Percentiles rank a stretch among this genome's conserved stretches.
Conservation (phyloP, 768 basidiomycete species). For the Tephrocybe sp. region DNA sequence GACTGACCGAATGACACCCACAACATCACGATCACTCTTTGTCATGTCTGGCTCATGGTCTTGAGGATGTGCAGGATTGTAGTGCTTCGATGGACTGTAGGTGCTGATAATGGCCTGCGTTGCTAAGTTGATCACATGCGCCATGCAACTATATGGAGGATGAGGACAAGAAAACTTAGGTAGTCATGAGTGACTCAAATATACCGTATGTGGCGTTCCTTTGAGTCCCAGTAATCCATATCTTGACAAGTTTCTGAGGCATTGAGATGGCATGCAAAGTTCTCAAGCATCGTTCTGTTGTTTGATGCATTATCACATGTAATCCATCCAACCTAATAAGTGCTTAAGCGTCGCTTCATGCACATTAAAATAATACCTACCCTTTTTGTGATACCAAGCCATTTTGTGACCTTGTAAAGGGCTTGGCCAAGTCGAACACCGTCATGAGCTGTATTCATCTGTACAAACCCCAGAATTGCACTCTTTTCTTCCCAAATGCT, state of each 20-base stretch:
- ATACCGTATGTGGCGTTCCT: background rate
- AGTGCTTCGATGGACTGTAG: background rate
- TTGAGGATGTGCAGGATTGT: background rate
- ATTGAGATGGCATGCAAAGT: background rate
- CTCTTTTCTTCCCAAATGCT: constrained; percentile 24
- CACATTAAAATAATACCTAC: background rate
- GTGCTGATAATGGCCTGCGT: constrained; percentile 24
- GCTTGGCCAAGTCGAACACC: background rate
- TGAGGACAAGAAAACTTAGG: background rate
- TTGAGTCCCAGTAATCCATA: background rate
- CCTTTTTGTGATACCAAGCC: background rate
- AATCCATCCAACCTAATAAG: background rate
- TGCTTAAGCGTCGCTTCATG: too few relatives aligned
- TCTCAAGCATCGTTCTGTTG: background rate
- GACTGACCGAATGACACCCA: too few relatives aligned
- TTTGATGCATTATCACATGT: background rate
- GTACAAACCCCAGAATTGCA: background rate
- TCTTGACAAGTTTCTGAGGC: background rate
- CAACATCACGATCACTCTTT: too few relatives aligned
- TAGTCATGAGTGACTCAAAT: background rate
- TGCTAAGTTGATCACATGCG: constrained; percentile 29
- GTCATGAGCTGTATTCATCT: background rate
- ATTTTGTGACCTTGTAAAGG: background rate
- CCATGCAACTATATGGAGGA: constrained; percentile 26
- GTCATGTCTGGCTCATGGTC: background rate